Base-by-base conservation (phyloP, 352 stramenopile genomes). In the Hyaloperonospora brassicae region DNA sequence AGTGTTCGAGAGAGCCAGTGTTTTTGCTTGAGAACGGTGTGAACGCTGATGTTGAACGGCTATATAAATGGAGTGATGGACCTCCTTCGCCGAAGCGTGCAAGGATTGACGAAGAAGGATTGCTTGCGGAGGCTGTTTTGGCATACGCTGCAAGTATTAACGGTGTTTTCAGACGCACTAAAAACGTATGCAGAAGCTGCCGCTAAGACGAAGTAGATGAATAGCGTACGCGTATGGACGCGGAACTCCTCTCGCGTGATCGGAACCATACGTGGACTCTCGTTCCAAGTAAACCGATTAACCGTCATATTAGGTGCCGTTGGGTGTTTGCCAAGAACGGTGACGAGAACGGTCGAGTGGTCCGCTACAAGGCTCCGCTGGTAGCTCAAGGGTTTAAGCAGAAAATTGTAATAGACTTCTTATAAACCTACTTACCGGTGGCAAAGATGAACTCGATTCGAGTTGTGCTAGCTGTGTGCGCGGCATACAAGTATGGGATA, bases 381-480 rank as follows among this genome's bases (percentile, higher is more conserved):
- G 43, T 36, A 0, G 43, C 43, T 2, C 17, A 36, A 36, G 43
- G 23, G 13, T 46, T 46, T 2, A 34, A 49, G 34, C 34, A 46
- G 40, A 46, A 46, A 13, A 12, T 13, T 27, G 40, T 7, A 13
- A 12, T 45, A 11, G 43, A 49, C 9, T 49, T 49, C 24, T 48
- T 48, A 24, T 21, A 48, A 24, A 46, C 21, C 7, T 46, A 46
- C 43, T 48, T 24, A 27, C 60, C 66, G 0, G 72, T 83, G 13
- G 62, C 59, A 1, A 68, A 64, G 50, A 68, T 75, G 52, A 68
- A 64, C 38, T 73, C 66, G 3, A 61, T 83, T 14, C 53, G 66
- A 31, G 25, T 68, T 11, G 39, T 62, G 8, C 21, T 69, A 1
- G 25, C 53, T 1, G 38, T 67, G 3, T 61, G 42, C 23, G 9